These are phyloP conservation scores for Erodium maritimum DNA, from an alignment of 345 rosid genomes.

Conservation along the genomic window DNA sequence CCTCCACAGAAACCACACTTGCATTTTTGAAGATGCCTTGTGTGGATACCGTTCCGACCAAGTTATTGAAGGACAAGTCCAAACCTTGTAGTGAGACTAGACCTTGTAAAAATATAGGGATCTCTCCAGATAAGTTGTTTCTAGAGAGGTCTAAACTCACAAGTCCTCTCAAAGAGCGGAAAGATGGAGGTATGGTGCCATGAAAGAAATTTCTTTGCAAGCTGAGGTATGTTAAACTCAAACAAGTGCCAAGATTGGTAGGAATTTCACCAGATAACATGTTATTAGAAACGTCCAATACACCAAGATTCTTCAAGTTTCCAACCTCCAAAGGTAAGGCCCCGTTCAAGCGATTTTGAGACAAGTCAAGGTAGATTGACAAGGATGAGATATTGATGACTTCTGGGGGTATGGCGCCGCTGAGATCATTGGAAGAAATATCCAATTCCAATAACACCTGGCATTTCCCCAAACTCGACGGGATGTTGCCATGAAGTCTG, in stretches of 20 bases:
- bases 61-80: conserved; percentile 29
- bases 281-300: conserved; percentile 13
- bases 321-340: conserved; percentile 13
- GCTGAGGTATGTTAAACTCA: conserved; percentile 4
- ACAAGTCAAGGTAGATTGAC: conserved; percentile 10
- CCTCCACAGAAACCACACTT: conserved; percentile 16
- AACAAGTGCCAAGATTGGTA: conserved; percentile 12
- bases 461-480: conserved; percentile 7
- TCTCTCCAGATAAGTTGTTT: conserved; percentile 21
- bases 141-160: conserved; percentile 22
- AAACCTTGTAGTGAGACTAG: conserved; percentile 2
- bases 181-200: conserved; percentile 23
- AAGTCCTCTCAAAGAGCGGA: conserved; percentile 15
- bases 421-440: conserved; percentile 14
- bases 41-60: conserved; percentile 28
- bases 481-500: conserved; percentile 13
- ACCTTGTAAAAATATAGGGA: conserved; percentile 10
- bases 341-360: conserved; percentile 23
- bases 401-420: conserved; percentile 16
- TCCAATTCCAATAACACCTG: background rate
- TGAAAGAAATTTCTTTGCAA: conserved; percentile 19
- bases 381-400: conserved; percentile 13
- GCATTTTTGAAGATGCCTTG: conserved; percentile 25
- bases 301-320: conserved; percentile 9
- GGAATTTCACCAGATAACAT: conserved; percentile 28